Percentiles rank a stretch among this genome's conserved stretches.
Conservation (phyloP, 352 stramenopile genomes). For the Phytophthora sp. region DNA sequence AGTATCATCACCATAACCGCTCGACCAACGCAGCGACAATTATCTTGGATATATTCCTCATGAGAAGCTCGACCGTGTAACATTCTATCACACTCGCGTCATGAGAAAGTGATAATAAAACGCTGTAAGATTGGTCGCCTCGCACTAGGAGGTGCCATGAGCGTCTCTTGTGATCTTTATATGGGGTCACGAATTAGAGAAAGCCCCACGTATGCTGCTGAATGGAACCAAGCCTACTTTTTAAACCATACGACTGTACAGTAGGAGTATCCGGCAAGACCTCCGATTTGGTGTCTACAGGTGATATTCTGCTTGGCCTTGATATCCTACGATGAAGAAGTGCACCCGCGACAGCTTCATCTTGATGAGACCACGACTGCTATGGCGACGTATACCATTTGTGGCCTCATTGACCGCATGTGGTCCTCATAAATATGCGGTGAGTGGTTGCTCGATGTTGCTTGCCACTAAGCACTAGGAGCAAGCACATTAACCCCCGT, state of each 20-base stretch:
- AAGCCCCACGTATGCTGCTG: slow-evolving; percentile 21
- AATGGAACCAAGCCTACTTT: no score
- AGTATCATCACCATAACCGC: no score
- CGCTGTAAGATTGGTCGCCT: slow-evolving; percentile 10
- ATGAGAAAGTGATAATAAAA: slow-evolving; percentile 19
- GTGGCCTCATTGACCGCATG: no score
- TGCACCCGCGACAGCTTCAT: slow-evolving; percentile 13
- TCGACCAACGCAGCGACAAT: no score
- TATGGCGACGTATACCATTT: not conserved
- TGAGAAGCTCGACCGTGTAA: slow-evolving; percentile 21
- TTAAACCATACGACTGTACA: no score
- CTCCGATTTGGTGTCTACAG: no score
- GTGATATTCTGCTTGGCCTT: no score
- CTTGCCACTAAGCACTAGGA: not conserved
- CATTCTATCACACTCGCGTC: slow-evolving; percentile 28
- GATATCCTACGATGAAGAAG: not conserved
- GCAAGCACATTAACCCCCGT: slow-evolving; percentile 11
- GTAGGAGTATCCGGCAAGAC: no score
- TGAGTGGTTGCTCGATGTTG: not conserved
- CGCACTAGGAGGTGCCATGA: not conserved
- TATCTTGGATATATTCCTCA: no score
- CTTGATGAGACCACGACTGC: not conserved
- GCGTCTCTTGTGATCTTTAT: slow-evolving; percentile 18
- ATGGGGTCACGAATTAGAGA: slow-evolving; percentile 15
- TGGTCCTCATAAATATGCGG: no score